phyloP scores from a whole-genome alignment of 257 asterid genomes.

The Solanum appendiculatum region DNA sequence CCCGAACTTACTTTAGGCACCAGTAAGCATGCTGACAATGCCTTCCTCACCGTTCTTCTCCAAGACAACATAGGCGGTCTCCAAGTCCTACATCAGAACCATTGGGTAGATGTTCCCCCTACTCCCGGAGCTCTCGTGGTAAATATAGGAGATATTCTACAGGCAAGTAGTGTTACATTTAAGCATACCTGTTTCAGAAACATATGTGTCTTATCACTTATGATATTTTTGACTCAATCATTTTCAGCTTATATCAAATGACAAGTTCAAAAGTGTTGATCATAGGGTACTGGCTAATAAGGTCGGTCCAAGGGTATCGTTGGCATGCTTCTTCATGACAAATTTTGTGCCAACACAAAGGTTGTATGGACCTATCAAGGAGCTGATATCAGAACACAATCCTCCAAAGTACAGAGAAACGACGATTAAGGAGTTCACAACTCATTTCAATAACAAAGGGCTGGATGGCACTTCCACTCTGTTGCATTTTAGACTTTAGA shows the following conservation, averaged over 20 bases:
- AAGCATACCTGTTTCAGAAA: background rate
- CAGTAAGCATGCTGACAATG: conserved; percentile 10
- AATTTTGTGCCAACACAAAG: conserved; percentile 2
- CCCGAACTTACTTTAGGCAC: conserved; percentile 18
- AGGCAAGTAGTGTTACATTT: background rate
- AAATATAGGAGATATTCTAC: conserved; percentile 20
- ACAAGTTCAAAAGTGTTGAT: conserved; percentile 13
- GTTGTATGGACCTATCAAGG: conserved; percentile 12
- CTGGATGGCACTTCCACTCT: conserved; percentile 13
- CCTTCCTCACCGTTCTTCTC: conserved; percentile 19
- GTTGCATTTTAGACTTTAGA: conserved; percentile 6
- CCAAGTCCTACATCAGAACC: conserved; percentile 17
- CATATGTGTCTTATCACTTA: background rate
- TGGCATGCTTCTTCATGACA: conserved; percentile 19
- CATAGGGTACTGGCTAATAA: conserved; percentile 15
- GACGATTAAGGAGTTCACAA: background rate
- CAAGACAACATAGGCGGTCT: conserved; percentile 20
- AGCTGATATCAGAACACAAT: conserved; percentile 9
- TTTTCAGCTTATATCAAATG: conserved; percentile 17
- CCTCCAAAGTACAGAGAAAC: conserved; percentile 20
- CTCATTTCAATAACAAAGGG: background rate
- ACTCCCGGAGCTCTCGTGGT: conserved; percentile 19
- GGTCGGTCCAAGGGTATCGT: conserved; percentile 10
- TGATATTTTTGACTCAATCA: background rate
- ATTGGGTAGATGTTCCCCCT: conserved; percentile 27